Conservation (phyloP, 768 basidiomycete genomes). For the Lentinula guzmanii region DNA sequence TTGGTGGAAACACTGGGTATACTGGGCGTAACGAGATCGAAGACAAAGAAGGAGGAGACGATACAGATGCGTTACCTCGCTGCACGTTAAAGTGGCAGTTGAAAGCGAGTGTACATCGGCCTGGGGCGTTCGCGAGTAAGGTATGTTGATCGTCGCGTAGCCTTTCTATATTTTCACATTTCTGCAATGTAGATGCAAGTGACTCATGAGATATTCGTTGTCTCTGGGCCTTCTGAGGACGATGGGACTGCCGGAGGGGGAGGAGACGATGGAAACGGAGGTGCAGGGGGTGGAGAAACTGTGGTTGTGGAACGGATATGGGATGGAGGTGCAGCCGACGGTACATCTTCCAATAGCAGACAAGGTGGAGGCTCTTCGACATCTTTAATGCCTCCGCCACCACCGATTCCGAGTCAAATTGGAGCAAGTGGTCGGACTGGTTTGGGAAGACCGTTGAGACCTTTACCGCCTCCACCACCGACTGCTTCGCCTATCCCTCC, state of each 20-base stretch:
- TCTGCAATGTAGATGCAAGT: conserved; percentile 36
- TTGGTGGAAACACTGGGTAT: background rate
- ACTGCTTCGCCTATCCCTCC: background rate
- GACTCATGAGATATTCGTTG: conserved; percentile 64
- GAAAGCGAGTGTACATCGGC: conserved; percentile 77
- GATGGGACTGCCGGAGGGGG: conserved; percentile 52
- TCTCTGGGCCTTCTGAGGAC: conserved; percentile 74
- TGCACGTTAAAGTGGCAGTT: conserved; percentile 51
- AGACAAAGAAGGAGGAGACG: background rate
- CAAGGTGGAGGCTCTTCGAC: too few species aligned
- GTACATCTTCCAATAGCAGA: background rate
- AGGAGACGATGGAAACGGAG: conserved; percentile 51
- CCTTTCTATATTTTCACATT: background rate
- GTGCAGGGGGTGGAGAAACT: conserved; percentile 58
- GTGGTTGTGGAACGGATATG: conserved; percentile 85
- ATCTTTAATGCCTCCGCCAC: background rate
- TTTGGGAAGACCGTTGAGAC: background rate
- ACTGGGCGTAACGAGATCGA: background rate
- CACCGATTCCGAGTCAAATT: background rate
- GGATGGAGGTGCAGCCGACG: conserved; percentile 40
- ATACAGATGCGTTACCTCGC: background rate
- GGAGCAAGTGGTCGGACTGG: too few species aligned
- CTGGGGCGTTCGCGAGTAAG: conserved; percentile 53
- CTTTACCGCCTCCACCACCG: background rate
- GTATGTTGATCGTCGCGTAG: conserved; percentile 21